A percentile compares a stretch with the other conserved stretches of the same genome.
Conservation (phyloP, 2,329 filamentous ascomycete genomes). For the Fusarium sp. region DNA sequence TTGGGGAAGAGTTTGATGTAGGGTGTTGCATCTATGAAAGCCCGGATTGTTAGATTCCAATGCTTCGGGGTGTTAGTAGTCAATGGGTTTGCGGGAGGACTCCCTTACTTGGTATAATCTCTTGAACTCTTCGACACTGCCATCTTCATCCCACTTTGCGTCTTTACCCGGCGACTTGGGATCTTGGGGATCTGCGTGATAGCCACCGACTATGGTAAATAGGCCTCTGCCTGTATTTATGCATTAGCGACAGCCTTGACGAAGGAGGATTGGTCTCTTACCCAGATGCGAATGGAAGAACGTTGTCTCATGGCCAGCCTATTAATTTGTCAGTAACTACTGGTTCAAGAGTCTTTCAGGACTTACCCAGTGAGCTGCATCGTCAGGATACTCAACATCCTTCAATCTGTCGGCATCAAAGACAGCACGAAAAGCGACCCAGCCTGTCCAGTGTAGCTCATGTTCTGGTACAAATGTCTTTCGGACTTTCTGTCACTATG, state of each 20-base stretch:
- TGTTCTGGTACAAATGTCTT: background rate
- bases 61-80: background rate
- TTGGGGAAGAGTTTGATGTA: slow-evolving; percentile 46
- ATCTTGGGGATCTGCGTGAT: background rate
- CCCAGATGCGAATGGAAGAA: background rate
- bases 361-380: background rate
- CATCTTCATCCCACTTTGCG: background rate
- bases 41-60: slow-evolving; percentile 42
- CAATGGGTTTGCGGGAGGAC: rapidly evolving
- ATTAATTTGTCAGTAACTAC: background rate
- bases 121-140: background rate
- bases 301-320: background rate
- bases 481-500: background rate
- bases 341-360: rapidly evolving
- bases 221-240: background rate
- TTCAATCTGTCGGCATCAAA: background rate
- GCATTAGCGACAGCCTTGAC: rapidly evolving
- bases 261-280: rapidly evolving
- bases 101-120: background rate
- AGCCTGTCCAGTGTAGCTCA: background rate
- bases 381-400: background rate
- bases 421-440: background rate
- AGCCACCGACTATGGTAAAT: background rate
- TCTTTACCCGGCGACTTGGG: background rate
- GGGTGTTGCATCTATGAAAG: slow-evolving; percentile 37